Conservation (phyloP, 2,329 filamentous ascomycete genomes). For the Penicillium sp. region DNA sequence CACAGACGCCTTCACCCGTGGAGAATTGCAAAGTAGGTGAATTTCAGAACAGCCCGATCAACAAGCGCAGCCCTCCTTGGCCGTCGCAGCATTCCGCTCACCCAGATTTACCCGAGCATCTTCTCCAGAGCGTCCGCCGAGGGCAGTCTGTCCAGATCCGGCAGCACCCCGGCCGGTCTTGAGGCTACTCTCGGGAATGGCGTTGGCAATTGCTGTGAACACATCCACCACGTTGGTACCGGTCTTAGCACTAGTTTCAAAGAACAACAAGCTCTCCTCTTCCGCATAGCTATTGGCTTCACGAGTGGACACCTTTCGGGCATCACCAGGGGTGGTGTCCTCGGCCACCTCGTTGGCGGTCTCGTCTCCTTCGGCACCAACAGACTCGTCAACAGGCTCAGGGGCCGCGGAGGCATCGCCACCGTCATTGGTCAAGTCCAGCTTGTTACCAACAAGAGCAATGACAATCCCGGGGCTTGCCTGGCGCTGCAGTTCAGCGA, state of each 20-base stretch:
- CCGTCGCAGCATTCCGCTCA: conserved; percentile 67
- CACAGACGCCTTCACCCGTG: conserved; percentile 20
- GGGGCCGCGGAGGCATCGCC: conserved; percentile 45
- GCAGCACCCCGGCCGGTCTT: conserved; percentile 78
- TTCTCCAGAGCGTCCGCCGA: conserved; percentile 50
- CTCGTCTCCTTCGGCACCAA: conserved; percentile 34
- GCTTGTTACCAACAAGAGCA: conserved; percentile 93
- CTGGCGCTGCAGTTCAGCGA: conserved; percentile 93
- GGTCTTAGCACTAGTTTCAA: conserved; percentile 97
- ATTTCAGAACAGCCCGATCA: conserved; percentile 41
- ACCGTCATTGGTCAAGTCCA: conserved; percentile 70
- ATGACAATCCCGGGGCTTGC: conserved; percentile 96
- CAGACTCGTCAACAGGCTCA: conserved; percentile 41
- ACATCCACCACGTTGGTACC: conserved; percentile 92
- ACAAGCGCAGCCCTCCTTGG: conserved; percentile 90
- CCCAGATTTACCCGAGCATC: conserved; percentile 76
- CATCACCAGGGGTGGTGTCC: conserved; percentile 66
- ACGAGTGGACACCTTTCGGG: conserved; percentile 82
- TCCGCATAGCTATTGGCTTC: conserved; percentile 93
- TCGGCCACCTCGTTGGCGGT: conserved; percentile 53
- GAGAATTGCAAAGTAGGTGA: conserved; percentile 10
- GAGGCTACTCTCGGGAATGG: conserved; percentile 92
- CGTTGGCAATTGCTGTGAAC: conserved; percentile 96
- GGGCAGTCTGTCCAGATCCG: conserved; percentile 56
- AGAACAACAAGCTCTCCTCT: conserved; percentile 90